Evolutionary conservation across 1,284 basidiomycete species (phyloP).

Genomic region (Athelia psychrophila): DNA sequence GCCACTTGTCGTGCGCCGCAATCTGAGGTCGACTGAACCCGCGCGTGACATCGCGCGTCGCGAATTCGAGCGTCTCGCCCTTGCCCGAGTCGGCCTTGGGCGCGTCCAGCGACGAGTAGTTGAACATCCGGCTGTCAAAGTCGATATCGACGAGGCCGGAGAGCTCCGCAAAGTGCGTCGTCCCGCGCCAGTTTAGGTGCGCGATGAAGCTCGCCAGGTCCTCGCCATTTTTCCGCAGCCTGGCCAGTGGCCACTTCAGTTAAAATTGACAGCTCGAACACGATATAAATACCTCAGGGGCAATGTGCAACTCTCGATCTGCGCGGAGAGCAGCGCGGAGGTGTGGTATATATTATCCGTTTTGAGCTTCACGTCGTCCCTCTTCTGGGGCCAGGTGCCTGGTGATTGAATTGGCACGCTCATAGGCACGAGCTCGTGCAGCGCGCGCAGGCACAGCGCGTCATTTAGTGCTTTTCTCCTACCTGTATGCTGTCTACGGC

Average conservation of each 20-base stretch:
- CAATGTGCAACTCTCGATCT: slow-evolving; percentile 63
- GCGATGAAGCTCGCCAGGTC: slow-evolving; percentile 45
- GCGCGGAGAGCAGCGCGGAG: slow-evolving; percentile 65
- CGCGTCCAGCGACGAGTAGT: slow-evolving; percentile 39
- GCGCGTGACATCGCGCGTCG: slow-evolving; percentile 52
- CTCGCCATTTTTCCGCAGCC: slow-evolving; percentile 37
- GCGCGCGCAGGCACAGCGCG: slow-evolving; percentile 50
- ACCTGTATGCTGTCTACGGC: slow-evolving; percentile 20
- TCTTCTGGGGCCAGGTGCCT: slow-evolving; percentile 39
- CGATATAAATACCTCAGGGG: slow-evolving; percentile 50
- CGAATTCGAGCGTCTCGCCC: slow-evolving; percentile 24
- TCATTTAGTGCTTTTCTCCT: slow-evolving; percentile 53
- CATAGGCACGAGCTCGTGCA: slow-evolving; percentile 52
- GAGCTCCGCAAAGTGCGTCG: slow-evolving; percentile 56
- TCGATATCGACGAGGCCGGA: slow-evolving; percentile 38
- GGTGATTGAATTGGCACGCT: slow-evolving; percentile 56
- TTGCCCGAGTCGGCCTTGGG: slow-evolving; percentile 3
- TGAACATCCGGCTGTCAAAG: slow-evolving; percentile 32
- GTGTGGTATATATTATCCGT: slow-evolving; percentile 44
- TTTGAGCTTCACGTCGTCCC: slow-evolving; percentile 36
- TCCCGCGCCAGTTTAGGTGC: slow-evolving; percentile 53
- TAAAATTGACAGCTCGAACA: neutral
- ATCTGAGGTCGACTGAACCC: slow-evolving; percentile 44
- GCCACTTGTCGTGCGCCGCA: slow-evolving; percentile 36
- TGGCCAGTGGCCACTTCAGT: slow-evolving; percentile 9